phyloP scores from a whole-genome alignment of 2,329 filamentous ascomycete genomes.

The Exophiala xenobiotica region DNA sequence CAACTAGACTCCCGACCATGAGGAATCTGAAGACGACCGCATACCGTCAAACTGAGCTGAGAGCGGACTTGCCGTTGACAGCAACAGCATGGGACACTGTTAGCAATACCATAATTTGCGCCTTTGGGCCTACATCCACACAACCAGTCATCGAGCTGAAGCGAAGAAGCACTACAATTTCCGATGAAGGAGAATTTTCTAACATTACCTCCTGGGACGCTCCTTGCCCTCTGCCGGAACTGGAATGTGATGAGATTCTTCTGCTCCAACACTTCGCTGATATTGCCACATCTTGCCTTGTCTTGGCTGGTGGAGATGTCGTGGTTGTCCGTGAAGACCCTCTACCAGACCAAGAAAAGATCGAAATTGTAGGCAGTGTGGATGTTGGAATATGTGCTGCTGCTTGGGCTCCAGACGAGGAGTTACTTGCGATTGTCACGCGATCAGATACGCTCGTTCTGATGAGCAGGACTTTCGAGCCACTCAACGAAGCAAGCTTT shows the following conservation, averaged over 20 bases:
- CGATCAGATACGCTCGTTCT: conserved; percentile 76
- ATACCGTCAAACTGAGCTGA: conserved; percentile 64
- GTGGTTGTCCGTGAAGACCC: conserved; percentile 75
- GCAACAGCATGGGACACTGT: conserved; percentile 83
- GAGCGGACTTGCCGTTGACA: conserved; percentile 63
- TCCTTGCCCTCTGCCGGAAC: conserved; percentile 72
- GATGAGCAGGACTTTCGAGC: conserved; percentile 90
- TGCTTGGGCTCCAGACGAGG: conserved; percentile 92
- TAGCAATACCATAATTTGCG: conserved; percentile 66
- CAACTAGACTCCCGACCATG: conserved; percentile 56
- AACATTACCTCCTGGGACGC: conserved; percentile 85
- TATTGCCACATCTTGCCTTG: conserved; percentile 71
- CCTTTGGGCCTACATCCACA: conserved; percentile 74
- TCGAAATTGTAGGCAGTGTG: conserved; percentile 94
- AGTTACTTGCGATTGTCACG: conserved; percentile 80
- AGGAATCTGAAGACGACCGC: conserved; percentile 81
- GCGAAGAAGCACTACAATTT: conserved; percentile 37
- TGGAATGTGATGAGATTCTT: conserved; percentile 72
- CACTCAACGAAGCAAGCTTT: conserved; percentile 72
- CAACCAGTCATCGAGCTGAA: conserved; percentile 73
- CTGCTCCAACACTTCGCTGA: conserved; percentile 84
- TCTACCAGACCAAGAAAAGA: conserved; percentile 66
- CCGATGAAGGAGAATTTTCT: conserved; percentile 38
- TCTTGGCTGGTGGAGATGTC: conserved; percentile 89
- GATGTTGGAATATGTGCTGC: conserved; percentile 88